These are phyloP conservation scores for Yamadazyma membranifaciens DNA, from an alignment of 1,139 yeast genomes.

Conservation along the genomic window DNA sequence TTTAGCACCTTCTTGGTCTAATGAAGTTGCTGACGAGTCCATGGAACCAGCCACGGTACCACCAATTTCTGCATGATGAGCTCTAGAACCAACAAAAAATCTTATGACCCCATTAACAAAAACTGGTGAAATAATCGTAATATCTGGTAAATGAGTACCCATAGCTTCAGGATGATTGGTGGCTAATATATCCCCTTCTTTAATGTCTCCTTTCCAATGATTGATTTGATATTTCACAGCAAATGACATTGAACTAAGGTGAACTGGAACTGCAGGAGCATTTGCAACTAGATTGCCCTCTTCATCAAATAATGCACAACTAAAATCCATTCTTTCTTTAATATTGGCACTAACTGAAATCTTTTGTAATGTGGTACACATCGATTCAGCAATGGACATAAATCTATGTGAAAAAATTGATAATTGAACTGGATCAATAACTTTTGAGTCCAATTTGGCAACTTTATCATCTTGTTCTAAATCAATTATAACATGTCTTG, in stretches of 20 bases:
- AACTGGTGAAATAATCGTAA: slow-evolving; percentile 21
- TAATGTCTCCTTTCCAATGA: slow-evolving; percentile 17
- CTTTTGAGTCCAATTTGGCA: slow-evolving; percentile 6
- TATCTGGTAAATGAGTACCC: slow-evolving; percentile 23
- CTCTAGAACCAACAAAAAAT: slow-evolving; percentile 63
- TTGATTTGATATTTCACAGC: slow-evolving; percentile 19
- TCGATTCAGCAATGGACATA: slow-evolving; percentile 23
- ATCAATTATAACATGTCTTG: slow-evolving; percentile 24
- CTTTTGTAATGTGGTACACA: slow-evolving; percentile 23
- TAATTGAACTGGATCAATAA: slow-evolving; percentile 21
- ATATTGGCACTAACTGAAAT: slow-evolving; percentile 23
- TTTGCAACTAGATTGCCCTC: slow-evolving; percentile 21
- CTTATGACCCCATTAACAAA: slow-evolving; percentile 36
- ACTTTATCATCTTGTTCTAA: slow-evolving; percentile 12
- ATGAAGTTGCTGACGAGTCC: slow-evolving; percentile 59
- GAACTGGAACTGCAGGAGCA: slow-evolving; percentile 25
- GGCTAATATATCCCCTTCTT: slow-evolving; percentile 20
- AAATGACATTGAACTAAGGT: slow-evolving; percentile 21
- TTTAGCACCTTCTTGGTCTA: slow-evolving; percentile 65
- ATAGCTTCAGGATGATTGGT: slow-evolving; percentile 21
- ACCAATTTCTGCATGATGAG: slow-evolving; percentile 71
- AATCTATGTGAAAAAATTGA: slow-evolving; percentile 22
- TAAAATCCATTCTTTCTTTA: slow-evolving; percentile 27
- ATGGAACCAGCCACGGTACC: slow-evolving; percentile 66
- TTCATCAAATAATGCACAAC: slow-evolving; percentile 27